Evolutionary conservation across 73 alveolate species (phyloP).

Genomic region (Effrenium voratum): DNA sequence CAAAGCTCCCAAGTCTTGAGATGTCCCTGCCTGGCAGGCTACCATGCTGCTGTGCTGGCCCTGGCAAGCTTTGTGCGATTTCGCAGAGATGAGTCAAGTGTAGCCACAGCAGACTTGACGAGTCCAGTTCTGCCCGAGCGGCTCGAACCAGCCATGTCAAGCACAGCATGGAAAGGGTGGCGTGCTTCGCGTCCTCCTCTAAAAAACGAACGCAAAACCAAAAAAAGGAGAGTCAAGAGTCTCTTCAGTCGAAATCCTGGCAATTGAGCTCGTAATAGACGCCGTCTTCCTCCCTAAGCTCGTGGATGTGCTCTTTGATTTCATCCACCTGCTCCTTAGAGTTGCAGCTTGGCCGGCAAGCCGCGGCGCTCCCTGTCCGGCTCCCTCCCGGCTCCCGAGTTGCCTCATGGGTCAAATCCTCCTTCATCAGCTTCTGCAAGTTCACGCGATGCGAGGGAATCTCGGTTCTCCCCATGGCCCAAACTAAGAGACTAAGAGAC

Average conservation of each 20-base stretch:
- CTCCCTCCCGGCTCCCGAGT: too few relatives aligned
- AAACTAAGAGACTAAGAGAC: background rate
- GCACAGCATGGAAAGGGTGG: constrained; percentile 52
- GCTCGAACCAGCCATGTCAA: constrained; percentile 40
- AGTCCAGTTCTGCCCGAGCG: background rate
- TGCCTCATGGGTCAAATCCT: background rate
- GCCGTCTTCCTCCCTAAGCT: constrained; percentile 13
- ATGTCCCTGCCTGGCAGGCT: too few relatives aligned
- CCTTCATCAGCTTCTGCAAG: background rate
- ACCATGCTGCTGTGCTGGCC: too few relatives aligned
- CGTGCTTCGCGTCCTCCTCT: constrained; percentile 40
- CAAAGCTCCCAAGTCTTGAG: too few relatives aligned
- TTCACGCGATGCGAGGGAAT: background rate
- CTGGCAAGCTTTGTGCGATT: too few relatives aligned
- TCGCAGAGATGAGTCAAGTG: too few relatives aligned
- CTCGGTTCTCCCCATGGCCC: too few relatives aligned
- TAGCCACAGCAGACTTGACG: too few relatives aligned
- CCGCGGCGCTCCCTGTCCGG: too few relatives aligned
- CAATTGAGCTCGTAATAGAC: constrained; percentile 25
- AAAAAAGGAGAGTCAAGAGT: background rate
- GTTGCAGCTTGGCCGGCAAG: too few relatives aligned
- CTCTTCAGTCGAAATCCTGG: background rate
- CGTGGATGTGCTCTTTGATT: background rate
- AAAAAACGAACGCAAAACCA: background rate
- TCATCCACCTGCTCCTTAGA: too few relatives aligned